Evolutionary conservation across 257 asterid species (phyloP).

Genomic region (Nicotiana paniculata): DNA sequence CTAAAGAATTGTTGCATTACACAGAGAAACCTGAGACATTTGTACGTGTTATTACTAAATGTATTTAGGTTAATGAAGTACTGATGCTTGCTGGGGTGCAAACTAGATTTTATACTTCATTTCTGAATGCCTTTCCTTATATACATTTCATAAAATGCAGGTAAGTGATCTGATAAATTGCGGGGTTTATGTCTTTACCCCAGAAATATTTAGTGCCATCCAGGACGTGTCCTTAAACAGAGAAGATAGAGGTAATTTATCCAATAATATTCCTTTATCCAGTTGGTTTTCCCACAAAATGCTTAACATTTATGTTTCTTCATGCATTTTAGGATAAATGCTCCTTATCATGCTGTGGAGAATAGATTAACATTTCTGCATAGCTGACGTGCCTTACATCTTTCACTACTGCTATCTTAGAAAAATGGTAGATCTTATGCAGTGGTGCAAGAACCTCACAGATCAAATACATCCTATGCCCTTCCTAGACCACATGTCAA

Average conservation of each 20-base stretch:
- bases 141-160: slow-evolving; percentile 26
- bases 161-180: slow-evolving; percentile 83
- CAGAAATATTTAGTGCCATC: slow-evolving; percentile 54
- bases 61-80: neutral
- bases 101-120: neutral
- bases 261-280: neutral
- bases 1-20: slow-evolving; percentile 77
- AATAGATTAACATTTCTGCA: neutral
- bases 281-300: neutral
- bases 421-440: neutral
- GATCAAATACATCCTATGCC: neutral
- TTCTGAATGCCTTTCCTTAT: slow-evolving; percentile 12
- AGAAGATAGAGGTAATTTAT: slow-evolving; percentile 49
- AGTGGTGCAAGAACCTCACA: neutral
- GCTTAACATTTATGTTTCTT: neutral
- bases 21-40: slow-evolving; percentile 87
- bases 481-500: neutral
- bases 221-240: slow-evolving; percentile 42
- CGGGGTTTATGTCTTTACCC: slow-evolving; percentile 71
- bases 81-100: neutral
- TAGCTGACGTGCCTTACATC: neutral
- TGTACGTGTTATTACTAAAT: slow-evolving; percentile 36
- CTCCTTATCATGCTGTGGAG: neutral
- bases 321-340: neutral
- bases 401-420: neutral